phyloP scores from a whole-genome alignment of 192 early-diverging fungal species.

The Backusella macrospora region DNA sequence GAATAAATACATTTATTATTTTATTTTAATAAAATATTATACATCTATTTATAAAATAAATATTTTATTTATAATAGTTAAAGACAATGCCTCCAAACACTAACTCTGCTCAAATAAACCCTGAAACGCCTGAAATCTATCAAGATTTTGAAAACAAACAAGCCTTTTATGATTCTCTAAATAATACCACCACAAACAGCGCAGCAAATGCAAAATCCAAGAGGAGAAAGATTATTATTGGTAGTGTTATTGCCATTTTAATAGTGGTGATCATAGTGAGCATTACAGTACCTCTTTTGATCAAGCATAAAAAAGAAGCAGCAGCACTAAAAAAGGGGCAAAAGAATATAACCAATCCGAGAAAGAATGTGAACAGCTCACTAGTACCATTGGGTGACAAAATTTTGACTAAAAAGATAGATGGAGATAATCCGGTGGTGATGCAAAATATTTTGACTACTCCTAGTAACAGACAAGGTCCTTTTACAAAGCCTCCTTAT shows the following conservation, averaged over 20 bases:
- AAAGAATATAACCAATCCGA: background rate
- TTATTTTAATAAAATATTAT: background rate
- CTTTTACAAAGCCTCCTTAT: background rate
- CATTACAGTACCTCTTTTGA: slow-evolving; percentile 15
- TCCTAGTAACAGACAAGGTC: too few relatives aligned
- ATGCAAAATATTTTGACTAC: background rate
- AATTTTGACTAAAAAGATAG: background rate
- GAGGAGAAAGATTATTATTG: background rate
- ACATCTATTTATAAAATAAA: background rate
- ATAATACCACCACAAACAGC: background rate
- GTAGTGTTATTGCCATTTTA: background rate
- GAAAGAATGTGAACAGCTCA: background rate
- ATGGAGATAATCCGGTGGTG: background rate
- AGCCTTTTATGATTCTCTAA: background rate
- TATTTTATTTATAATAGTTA: background rate
- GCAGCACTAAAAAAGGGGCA: background rate
- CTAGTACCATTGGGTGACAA: slow-evolving; percentile 13
- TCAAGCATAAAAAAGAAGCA: background rate
- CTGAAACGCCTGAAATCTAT: background rate
- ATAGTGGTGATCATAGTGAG: slow-evolving; percentile 1
- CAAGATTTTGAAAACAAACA: slow-evolving; percentile 10
- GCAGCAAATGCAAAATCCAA: background rate
- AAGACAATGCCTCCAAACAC: background rate
- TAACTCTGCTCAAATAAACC: background rate
- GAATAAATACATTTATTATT: background rate